Base-by-base conservation (phyloP, 495 filamentous ascomycete species). In the Daldinia childiae region DNA sequence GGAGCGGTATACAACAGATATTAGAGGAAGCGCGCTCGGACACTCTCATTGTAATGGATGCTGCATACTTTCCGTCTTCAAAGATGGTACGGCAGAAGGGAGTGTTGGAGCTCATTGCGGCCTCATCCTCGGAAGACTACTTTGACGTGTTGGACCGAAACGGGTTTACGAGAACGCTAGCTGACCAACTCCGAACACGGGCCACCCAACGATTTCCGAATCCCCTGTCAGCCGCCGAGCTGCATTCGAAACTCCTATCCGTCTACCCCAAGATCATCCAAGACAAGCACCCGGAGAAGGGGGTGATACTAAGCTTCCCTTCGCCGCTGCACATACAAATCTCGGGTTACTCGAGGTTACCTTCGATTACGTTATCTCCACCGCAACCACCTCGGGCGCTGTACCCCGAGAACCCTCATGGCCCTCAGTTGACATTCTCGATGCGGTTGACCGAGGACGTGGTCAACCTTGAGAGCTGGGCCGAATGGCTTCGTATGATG, bases 401-500 rank as follows among this genome's bases (percentile, higher is more conserved):
- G 24, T 64, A 79, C 63, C 66, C 62, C 26, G 76, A 76, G n/a
- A 76, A 76, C 21, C 79, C 75, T 14, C 52, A 73, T 21, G 74
- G 76, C 36, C 62, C 79, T 8, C 77, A 80, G 41, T 61, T 85
- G 58, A 82, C 76, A 60, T 48, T 85, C n/a, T 80, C 82, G 56
- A 80, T 85, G 73, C 71, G 79, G 30, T 61, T 85, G 48, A 76
- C 79, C 6, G 79, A 82, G 30, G 82, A 82, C 6, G 67, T 72
- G 34, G 68, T 81, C 68, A 79, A 78, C 66, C 55, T 78, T 39
- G 83, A 84, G 38, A 79, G 67, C 61, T 84, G 82, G 83, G 75
- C 78, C 58, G 83, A 85, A 70, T 85, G 82, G 81, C 75, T 85
- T 59, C 80, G 83, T n/a, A 79, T 76, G 66, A 82, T 85, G 80